These are phyloP conservation scores for Castanea crenata DNA, from an alignment of 306 rosid genomes.

Conservation along the genomic window DNA sequence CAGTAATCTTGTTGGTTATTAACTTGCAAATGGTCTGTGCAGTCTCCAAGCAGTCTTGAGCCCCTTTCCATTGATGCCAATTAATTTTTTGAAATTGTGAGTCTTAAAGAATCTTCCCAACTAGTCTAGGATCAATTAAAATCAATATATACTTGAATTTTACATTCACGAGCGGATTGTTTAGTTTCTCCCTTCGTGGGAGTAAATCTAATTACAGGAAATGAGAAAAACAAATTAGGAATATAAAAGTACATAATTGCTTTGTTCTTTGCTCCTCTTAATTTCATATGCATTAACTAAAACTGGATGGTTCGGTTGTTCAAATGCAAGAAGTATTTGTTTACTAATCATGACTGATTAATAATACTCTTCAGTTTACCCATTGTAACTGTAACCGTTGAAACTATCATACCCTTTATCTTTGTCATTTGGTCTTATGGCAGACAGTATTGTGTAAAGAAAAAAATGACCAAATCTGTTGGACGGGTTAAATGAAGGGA, in stretches of 20 bases:
- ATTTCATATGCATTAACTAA: not conserved
- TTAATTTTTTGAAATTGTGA: not conserved
- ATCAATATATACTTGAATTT: not conserved
- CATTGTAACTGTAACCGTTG: not conserved
- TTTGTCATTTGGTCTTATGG: not conserved
- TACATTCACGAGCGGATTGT: not conserved
- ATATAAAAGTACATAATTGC: not conserved
- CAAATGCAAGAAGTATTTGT: not conserved
- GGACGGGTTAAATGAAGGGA: too few relatives aligned
- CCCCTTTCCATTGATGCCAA: not conserved
- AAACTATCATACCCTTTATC: not conserved
- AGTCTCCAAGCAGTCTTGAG: not conserved
- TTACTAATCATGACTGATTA: not conserved
- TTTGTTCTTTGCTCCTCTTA: not conserved
- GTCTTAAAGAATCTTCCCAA: not conserved
- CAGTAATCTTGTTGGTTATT: constrained; percentile 30
- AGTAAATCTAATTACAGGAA: not conserved
- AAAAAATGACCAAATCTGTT: too few relatives aligned
- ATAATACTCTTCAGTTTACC: too few relatives aligned
- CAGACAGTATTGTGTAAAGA: too few relatives aligned
- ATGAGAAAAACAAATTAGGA: not conserved
- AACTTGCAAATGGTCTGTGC: not conserved
- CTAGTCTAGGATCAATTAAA: not conserved
- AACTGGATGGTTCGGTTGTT: not conserved
- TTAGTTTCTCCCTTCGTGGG: not conserved